These are phyloP conservation scores for Mortierella sp. DNA, from an alignment of 371 early-diverging fungal species.

Conservation along the genomic window DNA sequence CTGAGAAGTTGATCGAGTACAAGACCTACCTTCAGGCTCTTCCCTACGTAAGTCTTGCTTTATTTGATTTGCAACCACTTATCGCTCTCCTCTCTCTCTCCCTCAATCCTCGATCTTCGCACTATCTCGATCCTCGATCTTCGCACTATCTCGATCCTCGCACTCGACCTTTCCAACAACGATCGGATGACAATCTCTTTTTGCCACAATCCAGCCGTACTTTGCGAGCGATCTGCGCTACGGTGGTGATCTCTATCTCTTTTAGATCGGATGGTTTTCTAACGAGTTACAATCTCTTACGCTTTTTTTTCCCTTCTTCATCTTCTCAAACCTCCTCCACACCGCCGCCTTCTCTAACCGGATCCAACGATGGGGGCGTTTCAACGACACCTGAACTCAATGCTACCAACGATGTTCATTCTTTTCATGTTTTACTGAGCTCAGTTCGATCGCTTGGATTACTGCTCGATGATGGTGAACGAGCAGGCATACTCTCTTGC, in stretches of 20 bases:
- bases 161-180: neutral
- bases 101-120: too few species aligned
- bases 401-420: slow-evolving; percentile 5
- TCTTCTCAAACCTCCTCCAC: neutral
- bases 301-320: neutral
- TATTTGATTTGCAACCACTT: neutral
- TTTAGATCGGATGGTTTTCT: neutral
- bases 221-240: neutral
- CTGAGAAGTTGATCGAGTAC: slow-evolving; percentile 98
- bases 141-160: too few species aligned
- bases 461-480: slow-evolving; percentile 98
- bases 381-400: neutral
- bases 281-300: neutral
- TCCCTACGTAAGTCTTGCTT: slow-evolving; percentile 74
- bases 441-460: slow-evolving; percentile 96
- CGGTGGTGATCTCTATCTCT: neutral
- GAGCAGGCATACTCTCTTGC: slow-evolving; percentile 96
- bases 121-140: too few species aligned
- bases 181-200: neutral
- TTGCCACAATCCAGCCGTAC: neutral
- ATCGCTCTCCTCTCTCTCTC: neutral
- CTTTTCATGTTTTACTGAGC: neutral
- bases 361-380: neutral
- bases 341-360: neutral
- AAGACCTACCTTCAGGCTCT: slow-evolving; percentile 97